Conservation (phyloP, 2,329 filamentous ascomycete species). For the Botryosphaeria dothidea region DNA sequence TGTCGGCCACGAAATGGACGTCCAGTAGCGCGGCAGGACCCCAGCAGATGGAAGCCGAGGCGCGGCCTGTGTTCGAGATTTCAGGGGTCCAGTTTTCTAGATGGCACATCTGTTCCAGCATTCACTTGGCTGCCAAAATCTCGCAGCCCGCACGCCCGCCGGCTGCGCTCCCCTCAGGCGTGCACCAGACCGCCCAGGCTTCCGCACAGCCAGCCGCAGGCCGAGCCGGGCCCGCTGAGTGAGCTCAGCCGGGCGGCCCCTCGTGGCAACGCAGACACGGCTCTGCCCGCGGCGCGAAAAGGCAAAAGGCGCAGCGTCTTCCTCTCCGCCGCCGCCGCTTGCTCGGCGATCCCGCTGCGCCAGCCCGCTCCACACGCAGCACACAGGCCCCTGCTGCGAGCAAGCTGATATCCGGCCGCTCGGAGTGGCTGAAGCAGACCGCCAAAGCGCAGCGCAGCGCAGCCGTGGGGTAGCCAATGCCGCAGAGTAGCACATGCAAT, state of each 20-base stretch:
- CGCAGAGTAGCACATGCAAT: slow-evolving; percentile 17
- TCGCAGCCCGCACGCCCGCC: not conserved
- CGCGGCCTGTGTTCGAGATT: slow-evolving; percentile 14
- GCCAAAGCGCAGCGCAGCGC: slow-evolving; percentile 16
- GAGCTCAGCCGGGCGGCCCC: not conserved
- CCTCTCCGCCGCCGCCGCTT: slow-evolving; percentile 2
- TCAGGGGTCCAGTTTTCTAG: slow-evolving; percentile 17
- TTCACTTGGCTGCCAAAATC: not conserved
- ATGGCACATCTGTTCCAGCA: slow-evolving; percentile 12
- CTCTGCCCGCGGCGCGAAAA: not conserved
- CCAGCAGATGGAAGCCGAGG: slow-evolving; percentile 3
- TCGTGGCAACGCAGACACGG: not conserved
- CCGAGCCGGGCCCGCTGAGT: slow-evolving; percentile 2
- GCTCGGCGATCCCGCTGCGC: slow-evolving; percentile 12
- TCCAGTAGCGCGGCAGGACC: not conserved
- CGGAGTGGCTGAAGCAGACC: slow-evolving; percentile 18
- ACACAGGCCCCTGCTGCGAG: not conserved
- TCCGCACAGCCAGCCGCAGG: not conserved
- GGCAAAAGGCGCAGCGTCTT: not conserved
- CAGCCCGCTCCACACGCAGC: slow-evolving; percentile 3
- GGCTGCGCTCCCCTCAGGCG: not conserved
- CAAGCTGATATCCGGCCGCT: slow-evolving; percentile 8
- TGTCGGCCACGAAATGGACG: not conserved
- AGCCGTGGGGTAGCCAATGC: slow-evolving; percentile 11
- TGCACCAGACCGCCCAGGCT: not conserved